Evolutionary conservation across 257 asterid species (phyloP).

Genomic region (Mentha longifolia): DNA sequence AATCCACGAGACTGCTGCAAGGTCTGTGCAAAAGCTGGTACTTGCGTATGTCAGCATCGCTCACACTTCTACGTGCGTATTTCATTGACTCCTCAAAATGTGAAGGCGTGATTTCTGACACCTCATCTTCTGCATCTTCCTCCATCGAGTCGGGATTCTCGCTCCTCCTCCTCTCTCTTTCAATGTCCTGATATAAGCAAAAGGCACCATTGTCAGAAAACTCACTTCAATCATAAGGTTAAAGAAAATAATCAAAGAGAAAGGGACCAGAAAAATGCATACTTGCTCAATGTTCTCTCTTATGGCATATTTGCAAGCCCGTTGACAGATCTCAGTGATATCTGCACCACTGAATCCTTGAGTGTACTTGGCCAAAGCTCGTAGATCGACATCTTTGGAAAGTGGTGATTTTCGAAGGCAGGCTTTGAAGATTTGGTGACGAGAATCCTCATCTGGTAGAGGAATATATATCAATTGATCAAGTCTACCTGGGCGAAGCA

Average conservation of each 20-base stretch:
- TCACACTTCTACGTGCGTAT: conserved; percentile 66
- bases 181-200: conserved; percentile 52
- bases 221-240: background rate
- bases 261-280: background rate
- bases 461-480: conserved; percentile 69
- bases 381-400: conserved; percentile 53
- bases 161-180: conserved; percentile 51
- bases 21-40: conserved; percentile 71
- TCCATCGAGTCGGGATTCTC: conserved; percentile 68
- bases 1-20: conserved; percentile 72
- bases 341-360: conserved; percentile 75
- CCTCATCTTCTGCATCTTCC: conserved; percentile 57
- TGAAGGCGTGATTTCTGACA: conserved; percentile 57
- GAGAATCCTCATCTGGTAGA: conserved; percentile 68
- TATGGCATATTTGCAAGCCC: conserved; percentile 68
- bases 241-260: background rate
- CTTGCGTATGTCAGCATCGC: conserved; percentile 65
- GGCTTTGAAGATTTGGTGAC: conserved; percentile 62
- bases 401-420: conserved; percentile 70
- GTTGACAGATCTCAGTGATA: conserved; percentile 66
- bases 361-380: conserved; percentile 63
- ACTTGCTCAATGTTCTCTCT: conserved; percentile 64
- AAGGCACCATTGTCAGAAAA: conserved; percentile 2
- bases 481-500: conserved; percentile 70
- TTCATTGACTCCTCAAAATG: conserved; percentile 79